Conservation (phyloP, 2,329 filamentous ascomycete species). For the Fusarium setosum region DNA sequence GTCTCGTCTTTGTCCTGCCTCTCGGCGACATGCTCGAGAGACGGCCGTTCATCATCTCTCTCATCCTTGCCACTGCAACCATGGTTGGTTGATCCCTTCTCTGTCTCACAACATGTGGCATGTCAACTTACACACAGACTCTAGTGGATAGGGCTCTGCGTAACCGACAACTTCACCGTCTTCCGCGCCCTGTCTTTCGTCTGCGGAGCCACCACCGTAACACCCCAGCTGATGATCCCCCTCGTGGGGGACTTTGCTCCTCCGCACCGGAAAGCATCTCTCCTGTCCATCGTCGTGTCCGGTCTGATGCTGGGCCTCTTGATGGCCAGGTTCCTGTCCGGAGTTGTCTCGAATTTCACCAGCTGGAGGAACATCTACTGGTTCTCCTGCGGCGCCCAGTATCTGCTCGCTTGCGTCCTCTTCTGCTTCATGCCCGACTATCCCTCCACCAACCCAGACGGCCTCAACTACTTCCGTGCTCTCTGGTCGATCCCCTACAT, state of each 20-base stretch:
- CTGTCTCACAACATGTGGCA: too few relatives aligned
- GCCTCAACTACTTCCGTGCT: slow-evolving; percentile 73
- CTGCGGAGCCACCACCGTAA: slow-evolving; percentile 82
- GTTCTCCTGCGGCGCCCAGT: slow-evolving; percentile 79
- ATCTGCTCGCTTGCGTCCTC: slow-evolving; percentile 71
- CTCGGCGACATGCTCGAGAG: slow-evolving; percentile 77
- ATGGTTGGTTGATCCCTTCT: slow-evolving; percentile 65
- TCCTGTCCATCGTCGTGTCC: slow-evolving; percentile 79
- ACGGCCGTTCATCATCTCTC: slow-evolving; percentile 74
- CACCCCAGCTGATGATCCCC: slow-evolving; percentile 83
- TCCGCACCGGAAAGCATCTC: slow-evolving; percentile 72
- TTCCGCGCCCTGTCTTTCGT: slow-evolving; percentile 80
- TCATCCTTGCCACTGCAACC: slow-evolving; percentile 76
- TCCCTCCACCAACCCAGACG: slow-evolving; percentile 75
- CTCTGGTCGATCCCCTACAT: slow-evolving; percentile 74
- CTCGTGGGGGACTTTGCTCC: slow-evolving; percentile 84
- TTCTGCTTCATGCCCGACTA: slow-evolving; percentile 86
- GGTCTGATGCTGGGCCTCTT: slow-evolving; percentile 82
- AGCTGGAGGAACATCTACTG: slow-evolving; percentile 84
- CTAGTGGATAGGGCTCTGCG: slow-evolving; percentile 76
- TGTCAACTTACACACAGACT: neutral
- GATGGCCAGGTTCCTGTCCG: slow-evolving; percentile 79
- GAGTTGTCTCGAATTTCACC: slow-evolving; percentile 78
- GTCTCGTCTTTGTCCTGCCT: slow-evolving; percentile 80
- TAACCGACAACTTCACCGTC: slow-evolving; percentile 71